Conservation (phyloP, 352 stramenopile genomes). For the Peronospora farinosa region DNA sequence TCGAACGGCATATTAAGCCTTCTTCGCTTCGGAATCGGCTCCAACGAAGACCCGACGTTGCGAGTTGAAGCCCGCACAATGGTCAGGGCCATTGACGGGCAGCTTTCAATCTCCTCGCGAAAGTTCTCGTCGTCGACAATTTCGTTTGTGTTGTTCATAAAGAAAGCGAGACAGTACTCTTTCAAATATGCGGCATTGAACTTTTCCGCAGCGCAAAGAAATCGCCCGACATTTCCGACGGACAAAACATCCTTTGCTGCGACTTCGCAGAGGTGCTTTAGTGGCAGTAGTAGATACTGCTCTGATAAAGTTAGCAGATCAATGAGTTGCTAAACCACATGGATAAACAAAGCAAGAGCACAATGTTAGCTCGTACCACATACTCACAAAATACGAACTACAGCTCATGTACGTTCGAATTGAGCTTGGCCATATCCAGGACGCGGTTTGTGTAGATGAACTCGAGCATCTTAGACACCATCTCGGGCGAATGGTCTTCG, state of each 20-base stretch:
- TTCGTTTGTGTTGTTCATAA: conserved; percentile 67
- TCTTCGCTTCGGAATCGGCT: conserved; percentile 60
- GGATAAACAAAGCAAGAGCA: conserved; percentile 2
- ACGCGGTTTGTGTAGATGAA: conserved; percentile 91
- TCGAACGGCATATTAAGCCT: conserved; percentile 81
- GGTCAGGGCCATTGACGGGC: conserved; percentile 65
- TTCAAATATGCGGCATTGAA: conserved; percentile 82
- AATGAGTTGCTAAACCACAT: conserved; percentile 63
- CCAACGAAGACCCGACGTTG: conserved; percentile 17
- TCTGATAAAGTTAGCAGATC: conserved; percentile 75
- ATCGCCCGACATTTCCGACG: conserved; percentile 67
- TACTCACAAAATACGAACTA: background rate
- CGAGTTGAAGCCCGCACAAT: conserved; percentile 64
- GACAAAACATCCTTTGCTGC: conserved; percentile 62
- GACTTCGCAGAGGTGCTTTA: conserved; percentile 77
- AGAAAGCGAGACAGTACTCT: conserved; percentile 75
- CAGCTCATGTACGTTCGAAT: conserved; percentile 46
- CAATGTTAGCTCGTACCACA: background rate
- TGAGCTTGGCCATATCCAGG: conserved; percentile 67
- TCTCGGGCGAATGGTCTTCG: conserved; percentile 68
- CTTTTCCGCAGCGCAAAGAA: conserved; percentile 75
- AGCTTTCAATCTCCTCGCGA: conserved; percentile 72
- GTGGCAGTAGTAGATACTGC: conserved; percentile 67
- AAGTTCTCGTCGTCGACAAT: conserved; percentile 83
- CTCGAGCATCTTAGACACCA: conserved; percentile 89